Base-by-base conservation (phyloP, 441 rosid species). In the Erodium texanum region DNA sequence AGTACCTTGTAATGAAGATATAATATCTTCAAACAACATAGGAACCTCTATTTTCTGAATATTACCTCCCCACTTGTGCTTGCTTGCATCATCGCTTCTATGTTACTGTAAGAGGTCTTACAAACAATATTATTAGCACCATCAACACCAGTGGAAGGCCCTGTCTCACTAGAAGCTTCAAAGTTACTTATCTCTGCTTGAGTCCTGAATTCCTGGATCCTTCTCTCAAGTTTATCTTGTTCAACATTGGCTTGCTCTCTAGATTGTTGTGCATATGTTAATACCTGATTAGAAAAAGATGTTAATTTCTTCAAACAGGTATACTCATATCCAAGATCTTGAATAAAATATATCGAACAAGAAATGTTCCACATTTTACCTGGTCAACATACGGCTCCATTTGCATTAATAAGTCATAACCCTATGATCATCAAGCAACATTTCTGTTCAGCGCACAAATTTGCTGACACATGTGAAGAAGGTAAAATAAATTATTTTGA, bases 121-220 rank as follows among this genome's bases (percentile, higher is more conserved):
- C 85, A 84, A 75, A 70, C 81, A 77, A 68, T 76, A 70, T 76
- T 83, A 65, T 74, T 75, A 41, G 79, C 16, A 45, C 52, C 74
- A 45, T 84, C 85, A 70, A 73, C 76, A 54, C 74, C 74, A 63
- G 73, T 66, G 65, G 84, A 77, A 66, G 82, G 75, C 67, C 85
- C 93, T 22, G 75, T 38, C 7, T 80, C 69, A 65, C 69, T 73
- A 1, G 90, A 85, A 73, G 82, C 84, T 64, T 61, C 84, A 59
- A 82, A 71, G 67, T 76, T 83, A 58, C 85, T 88, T 77, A 86
- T 32, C 80, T 92, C 98, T 74, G 92, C 76, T 78, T 83, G 95
- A 62, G 96, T 89, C 81, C 95, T 85, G 80, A 85, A 92, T 77
- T 89, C 98, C 76, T 92, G 98, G 82, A 92, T 92, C 75, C 98